Conservation (phyloP, 345 rosid genomes). For the Melaleuca alternifolia region DNA sequence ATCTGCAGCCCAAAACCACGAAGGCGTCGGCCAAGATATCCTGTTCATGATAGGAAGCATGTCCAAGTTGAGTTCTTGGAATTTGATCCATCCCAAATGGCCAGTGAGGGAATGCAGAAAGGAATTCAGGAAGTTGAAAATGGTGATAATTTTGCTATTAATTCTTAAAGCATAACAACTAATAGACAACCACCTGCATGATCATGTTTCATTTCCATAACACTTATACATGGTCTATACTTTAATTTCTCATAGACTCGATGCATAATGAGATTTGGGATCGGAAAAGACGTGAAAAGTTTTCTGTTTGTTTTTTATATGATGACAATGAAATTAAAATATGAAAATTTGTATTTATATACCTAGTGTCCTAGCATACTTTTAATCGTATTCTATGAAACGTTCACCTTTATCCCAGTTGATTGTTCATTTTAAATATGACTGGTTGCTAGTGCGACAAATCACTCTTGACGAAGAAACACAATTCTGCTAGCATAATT, state of each 20-base stretch:
- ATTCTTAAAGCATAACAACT: neutral
- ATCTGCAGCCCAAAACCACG: slow-evolving; percentile 51
- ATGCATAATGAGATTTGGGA: neutral
- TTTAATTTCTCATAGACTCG: neutral
- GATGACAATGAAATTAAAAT: neutral
- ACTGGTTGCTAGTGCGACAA: neutral
- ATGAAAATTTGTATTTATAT: neutral
- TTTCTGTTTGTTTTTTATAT: neutral
- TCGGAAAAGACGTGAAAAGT: neutral
- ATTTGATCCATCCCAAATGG: slow-evolving; percentile 43
- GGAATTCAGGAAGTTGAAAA: slow-evolving; percentile 8
- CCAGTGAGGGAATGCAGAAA: slow-evolving; percentile 17
- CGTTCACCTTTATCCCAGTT: neutral
- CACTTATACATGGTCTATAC: neutral
- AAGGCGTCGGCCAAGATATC: slow-evolving; percentile 29
- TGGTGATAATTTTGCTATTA: neutral
- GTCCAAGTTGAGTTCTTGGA: slow-evolving; percentile 44
- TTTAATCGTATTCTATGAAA: neutral
- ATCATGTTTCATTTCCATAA: neutral
- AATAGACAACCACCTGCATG: neutral
- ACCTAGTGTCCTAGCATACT: neutral
- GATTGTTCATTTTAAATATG: neutral
- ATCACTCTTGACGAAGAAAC: neutral
- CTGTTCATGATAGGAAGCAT: slow-evolving; percentile 23
- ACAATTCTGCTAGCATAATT: neutral